Evolutionary conservation across 768 basidiomycete genomes (phyloP).

Genomic region (Tricholoma furcatifolium): DNA sequence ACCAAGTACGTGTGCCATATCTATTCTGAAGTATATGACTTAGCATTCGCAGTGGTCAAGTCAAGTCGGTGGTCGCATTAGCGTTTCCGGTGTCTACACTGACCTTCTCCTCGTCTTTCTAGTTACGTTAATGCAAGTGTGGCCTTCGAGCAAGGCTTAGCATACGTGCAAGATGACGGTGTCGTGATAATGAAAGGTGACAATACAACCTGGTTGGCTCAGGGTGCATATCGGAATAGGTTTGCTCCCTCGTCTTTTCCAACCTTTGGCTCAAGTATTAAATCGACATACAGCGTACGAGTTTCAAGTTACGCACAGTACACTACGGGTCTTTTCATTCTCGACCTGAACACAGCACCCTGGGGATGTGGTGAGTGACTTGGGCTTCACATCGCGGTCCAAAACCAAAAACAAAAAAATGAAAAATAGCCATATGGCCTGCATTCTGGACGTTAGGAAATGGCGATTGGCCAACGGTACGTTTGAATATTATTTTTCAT

Average conservation of each 20-base stretch:
- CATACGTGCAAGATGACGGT: conserved; percentile 54
- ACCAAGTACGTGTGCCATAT: conserved; percentile 49
- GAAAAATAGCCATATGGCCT: conserved; percentile 69
- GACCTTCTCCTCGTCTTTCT: conserved; percentile 1
- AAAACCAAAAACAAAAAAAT: not conserved
- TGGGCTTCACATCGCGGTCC: too few relatives aligned
- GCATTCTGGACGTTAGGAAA: conserved; percentile 73
- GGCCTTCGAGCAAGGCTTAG: conserved; percentile 54
- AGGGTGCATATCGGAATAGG: conserved; percentile 64
- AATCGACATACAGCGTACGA: conserved; percentile 51
- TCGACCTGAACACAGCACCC: conserved; percentile 82
- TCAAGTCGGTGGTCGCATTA: conserved; percentile 48
- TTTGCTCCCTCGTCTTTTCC: conserved; percentile 19
- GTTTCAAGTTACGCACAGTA: conserved; percentile 65
- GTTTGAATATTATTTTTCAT: conserved; percentile 18
- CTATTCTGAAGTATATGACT: conserved; percentile 15
- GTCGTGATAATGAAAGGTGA: conserved; percentile 79
- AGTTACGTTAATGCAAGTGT: conserved; percentile 62
- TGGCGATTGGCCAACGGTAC: conserved; percentile 63
- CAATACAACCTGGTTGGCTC: conserved; percentile 52
- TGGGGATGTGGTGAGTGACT: conserved; percentile 77
- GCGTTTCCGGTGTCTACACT: conserved; percentile 8
- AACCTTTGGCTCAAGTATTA: not conserved
- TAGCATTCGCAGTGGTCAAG: conserved; percentile 52
- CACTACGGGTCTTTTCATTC: conserved; percentile 78